Conservation (phyloP, 1,284 basidiomycete genomes). For the Leccinum proliferum region DNA sequence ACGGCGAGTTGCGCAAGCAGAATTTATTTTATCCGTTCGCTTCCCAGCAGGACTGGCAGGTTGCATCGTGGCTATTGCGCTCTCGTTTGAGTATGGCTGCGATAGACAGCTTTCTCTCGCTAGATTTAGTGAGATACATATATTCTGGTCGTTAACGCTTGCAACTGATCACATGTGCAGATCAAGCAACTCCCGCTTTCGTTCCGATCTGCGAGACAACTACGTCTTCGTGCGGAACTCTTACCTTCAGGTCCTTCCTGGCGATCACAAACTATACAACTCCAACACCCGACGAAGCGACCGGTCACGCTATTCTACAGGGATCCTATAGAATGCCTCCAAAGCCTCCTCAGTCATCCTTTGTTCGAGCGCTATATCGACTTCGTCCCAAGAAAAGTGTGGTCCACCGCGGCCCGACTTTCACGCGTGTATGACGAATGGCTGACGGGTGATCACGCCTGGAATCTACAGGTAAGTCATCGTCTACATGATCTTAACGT, state of each 20-base stretch:
- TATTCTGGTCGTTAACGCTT: background rate
- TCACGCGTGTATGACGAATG: background rate
- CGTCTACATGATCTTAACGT: background rate
- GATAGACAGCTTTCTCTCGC: background rate
- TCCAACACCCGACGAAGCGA: background rate
- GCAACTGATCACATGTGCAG: background rate
- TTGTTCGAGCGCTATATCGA: background rate
- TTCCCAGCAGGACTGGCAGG: slow-evolving; percentile 2
- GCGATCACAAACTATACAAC: background rate
- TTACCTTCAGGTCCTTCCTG: background rate
- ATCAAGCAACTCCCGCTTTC: background rate
- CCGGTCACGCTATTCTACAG: background rate
- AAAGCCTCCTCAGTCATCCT: background rate
- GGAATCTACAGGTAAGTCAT: background rate
- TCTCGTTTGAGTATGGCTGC: background rate
- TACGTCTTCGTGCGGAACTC: background rate
- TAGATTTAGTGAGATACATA: background rate
- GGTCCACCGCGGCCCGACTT: background rate
- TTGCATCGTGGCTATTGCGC: background rate
- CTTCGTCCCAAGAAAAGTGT: background rate
- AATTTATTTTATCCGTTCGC: slow-evolving; percentile 5
- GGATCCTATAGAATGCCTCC: background rate
- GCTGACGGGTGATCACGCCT: background rate
- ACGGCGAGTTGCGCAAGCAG: background rate
- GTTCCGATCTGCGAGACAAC: background rate